These are phyloP conservation scores for Clausena lansium DNA, from an alignment of 345 rosid species.

Conservation along the genomic window DNA sequence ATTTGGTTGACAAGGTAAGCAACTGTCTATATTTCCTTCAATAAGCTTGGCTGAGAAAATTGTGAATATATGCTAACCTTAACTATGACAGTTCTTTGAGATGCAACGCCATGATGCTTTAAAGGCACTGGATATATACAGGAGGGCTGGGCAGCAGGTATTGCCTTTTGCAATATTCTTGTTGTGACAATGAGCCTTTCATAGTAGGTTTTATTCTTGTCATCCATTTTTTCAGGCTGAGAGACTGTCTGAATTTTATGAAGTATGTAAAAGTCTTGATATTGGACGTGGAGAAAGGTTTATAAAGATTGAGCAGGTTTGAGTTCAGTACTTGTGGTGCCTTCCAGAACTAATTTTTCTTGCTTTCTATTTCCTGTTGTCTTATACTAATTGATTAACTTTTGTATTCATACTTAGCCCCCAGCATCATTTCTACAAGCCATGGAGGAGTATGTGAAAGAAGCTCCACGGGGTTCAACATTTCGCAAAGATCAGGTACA, in stretches of 20 bases:
- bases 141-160: constrained; percentile 93
- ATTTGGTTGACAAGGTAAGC: constrained; percentile 91
- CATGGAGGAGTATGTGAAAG: constrained; percentile 96
- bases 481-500: constrained; percentile 76
- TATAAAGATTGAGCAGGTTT: constrained; percentile 92
- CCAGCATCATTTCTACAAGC: constrained; percentile 92
- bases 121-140: constrained; percentile 79
- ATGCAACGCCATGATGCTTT: constrained; percentile 88
- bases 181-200: neutral
- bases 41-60: constrained; percentile 15
- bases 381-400: neutral
- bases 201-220: neutral
- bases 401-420: constrained; percentile 36
- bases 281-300: constrained; percentile 82
- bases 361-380: constrained; percentile 1
- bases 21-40: constrained; percentile 9
- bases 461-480: constrained; percentile 65
- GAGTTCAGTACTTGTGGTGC: constrained; percentile 19
- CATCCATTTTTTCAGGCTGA: constrained; percentile 59
- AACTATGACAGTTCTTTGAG: constrained; percentile 80
- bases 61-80: constrained; percentile 20
- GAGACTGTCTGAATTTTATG: constrained; percentile 88
- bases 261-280: constrained; percentile 84
- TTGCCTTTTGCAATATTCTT: constrained; percentile 15
- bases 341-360: constrained; percentile 5